Percentiles rank a stretch among this genome's conserved stretches.
phyloP scores from a whole-genome alignment of 768 basidiomycete genomes.

The Tricholoma sp. region DNA sequence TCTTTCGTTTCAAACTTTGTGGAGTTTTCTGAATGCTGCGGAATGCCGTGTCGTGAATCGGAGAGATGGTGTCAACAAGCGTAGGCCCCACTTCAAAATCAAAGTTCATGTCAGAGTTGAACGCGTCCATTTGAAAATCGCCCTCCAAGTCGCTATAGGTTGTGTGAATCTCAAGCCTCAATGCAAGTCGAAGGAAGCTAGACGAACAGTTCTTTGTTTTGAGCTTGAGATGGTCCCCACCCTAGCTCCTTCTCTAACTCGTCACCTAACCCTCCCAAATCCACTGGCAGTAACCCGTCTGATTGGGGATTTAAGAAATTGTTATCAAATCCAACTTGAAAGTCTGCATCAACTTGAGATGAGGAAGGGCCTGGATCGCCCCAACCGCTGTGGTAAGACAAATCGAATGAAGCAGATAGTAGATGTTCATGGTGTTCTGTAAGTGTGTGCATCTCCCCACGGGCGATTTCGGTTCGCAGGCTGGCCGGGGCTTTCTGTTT shows the following conservation, averaged over 20 bases:
- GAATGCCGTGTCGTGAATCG: neutral
- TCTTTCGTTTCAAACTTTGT: conserved; percentile 10
- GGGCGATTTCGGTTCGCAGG: conserved; percentile 36
- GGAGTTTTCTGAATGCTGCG: neutral
- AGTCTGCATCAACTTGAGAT: conserved; percentile 46
- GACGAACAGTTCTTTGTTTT: neutral
- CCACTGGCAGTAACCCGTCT: conserved; percentile 48
- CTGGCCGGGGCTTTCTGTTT: conserved; percentile 18
- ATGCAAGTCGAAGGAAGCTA: neutral
- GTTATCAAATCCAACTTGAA: conserved; percentile 40
- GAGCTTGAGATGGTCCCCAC: conserved; percentile 44
- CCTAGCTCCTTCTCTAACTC: conserved; percentile 75
- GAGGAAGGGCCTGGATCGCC: conserved; percentile 41
- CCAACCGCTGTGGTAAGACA: conserved; percentile 44
- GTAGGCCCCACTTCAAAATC: conserved; percentile 18
- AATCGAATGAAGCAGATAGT: conserved; percentile 60
- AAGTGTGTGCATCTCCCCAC: conserved; percentile 59
- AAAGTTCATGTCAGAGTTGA: conserved; percentile 20
- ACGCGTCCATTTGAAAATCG: neutral
- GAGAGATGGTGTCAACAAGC: neutral
- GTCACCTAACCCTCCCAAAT: conserved; percentile 58
- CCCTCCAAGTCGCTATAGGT: neutral
- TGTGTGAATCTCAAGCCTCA: neutral
- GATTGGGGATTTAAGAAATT: conserved; percentile 41
- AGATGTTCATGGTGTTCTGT: conserved; percentile 66